phyloP scores from a whole-genome alignment of 345 rosid species.

The Lumnitzera racemosa region DNA sequence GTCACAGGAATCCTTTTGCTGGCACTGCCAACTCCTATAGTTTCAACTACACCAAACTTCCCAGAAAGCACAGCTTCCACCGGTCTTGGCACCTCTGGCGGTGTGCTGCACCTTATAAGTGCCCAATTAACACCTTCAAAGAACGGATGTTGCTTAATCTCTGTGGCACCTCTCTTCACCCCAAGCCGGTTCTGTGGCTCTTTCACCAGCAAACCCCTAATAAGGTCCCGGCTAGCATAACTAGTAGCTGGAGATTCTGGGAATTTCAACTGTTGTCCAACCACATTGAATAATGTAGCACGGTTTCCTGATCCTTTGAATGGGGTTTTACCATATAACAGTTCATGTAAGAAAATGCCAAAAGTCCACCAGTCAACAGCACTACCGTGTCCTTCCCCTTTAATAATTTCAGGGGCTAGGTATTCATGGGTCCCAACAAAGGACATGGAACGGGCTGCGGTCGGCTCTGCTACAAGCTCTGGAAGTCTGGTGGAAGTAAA shows the following conservation, averaged over 20 bases:
- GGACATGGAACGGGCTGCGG: constrained; percentile 94
- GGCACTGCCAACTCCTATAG: constrained; percentile 59
- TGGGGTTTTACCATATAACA: constrained; percentile 82
- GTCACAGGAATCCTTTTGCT: constrained; percentile 66
- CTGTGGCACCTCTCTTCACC: constrained; percentile 94
- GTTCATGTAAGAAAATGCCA: constrained; percentile 88
- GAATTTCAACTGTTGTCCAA: constrained; percentile 84
- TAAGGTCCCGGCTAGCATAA: constrained; percentile 79
- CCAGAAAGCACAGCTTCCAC: constrained; percentile 61
- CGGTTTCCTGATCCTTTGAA: constrained; percentile 95
- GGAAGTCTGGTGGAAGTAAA: constrained; percentile 50
- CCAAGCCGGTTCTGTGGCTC: constrained; percentile 93
- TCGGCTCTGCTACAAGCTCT: constrained; percentile 91
- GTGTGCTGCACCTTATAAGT: constrained; percentile 88
- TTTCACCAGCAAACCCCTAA: constrained; percentile 76
- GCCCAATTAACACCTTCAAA: constrained; percentile 99
- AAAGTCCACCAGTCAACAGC: constrained; percentile 99
- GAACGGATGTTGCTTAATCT: constrained; percentile 95
- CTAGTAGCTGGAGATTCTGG: constrained; percentile 87
- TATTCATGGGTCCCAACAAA: constrained; percentile 99
- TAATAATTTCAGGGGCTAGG: constrained; percentile 90
- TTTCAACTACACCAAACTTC: constrained; percentile 51
- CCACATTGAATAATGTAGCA: constrained; percentile 88
- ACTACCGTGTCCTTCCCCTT: constrained; percentile 98
- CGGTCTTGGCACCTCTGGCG: constrained; percentile 90